Percentiles rank a stretch among this genome's conserved stretches.
Conservation (phyloP, 2,329 filamentous ascomycete genomes). For the Phialophora macrospora region DNA sequence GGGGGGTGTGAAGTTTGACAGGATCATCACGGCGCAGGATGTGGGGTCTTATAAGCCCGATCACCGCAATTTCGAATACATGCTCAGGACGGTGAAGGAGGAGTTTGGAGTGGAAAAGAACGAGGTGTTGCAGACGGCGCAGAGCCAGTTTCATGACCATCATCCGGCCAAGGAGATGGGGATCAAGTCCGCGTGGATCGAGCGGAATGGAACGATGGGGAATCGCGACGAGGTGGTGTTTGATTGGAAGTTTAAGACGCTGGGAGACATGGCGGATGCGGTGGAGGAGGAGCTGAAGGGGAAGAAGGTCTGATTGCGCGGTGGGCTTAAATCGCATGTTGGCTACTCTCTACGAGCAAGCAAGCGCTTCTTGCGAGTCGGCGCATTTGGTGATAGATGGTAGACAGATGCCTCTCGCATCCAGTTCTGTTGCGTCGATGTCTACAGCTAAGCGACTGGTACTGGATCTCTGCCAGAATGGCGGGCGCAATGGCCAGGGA, state of each 20-base stretch:
- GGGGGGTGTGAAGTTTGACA: slow-evolving; percentile 62
- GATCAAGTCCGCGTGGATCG: slow-evolving; percentile 66
- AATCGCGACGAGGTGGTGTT: slow-evolving; percentile 60
- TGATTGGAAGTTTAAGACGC: slow-evolving; percentile 47
- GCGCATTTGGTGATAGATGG: background rate
- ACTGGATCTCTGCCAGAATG: background rate
- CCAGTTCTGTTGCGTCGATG: background rate
- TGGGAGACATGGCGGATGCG: slow-evolving; percentile 65
- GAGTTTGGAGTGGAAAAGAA: slow-evolving; percentile 61
- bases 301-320: background rate
- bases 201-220: slow-evolving; percentile 52
- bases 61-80: slow-evolving; percentile 66
- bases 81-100: slow-evolving; percentile 59
- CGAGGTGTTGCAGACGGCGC: slow-evolving; percentile 68
- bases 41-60: slow-evolving; percentile 74
- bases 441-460: no score
- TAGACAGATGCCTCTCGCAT: background rate
- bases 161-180: slow-evolving; percentile 65
- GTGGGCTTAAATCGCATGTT: background rate
- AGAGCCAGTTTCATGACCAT: slow-evolving; percentile 70
- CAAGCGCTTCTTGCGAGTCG: background rate
- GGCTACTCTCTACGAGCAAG: background rate
- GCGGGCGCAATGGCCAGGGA: background rate
- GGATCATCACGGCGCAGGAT: slow-evolving; percentile 70
- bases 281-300: slow-evolving; percentile 49